Base-by-base conservation (phyloP, 768 basidiomycete species). In the Suillus sp. region DNA sequence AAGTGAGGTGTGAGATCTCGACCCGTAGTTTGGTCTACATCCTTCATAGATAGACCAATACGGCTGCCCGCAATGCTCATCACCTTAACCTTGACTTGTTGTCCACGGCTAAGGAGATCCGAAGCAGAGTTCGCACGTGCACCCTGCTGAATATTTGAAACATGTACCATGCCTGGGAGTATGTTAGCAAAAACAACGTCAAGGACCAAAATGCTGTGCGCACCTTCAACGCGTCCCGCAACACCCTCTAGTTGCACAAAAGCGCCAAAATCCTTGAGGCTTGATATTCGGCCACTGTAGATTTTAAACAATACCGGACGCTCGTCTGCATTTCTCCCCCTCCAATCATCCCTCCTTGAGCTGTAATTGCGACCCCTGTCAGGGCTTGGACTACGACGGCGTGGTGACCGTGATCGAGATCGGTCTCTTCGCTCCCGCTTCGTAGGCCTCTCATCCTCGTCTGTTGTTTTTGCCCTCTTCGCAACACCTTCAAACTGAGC, bases 1-100 rank as follows among this genome's bases (percentile, higher is more conserved):
- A 99, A 83, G 74, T 99, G 94, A 3, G 97, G 97, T 0, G 95
- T 93, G 62, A 99, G 84, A 72, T 99, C 97, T 27, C 87, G 88
- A 7, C 96, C 97, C 0, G 89, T 89, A 18, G 73, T 76, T 74
- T 99, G 97, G 74, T 99, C 97, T 37, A 95, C 97, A 72, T 99
- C 97, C 72, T 96, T 96, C 92, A 99, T 98, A 27, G 96, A 99
- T 27, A 99, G 83, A 9, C 92, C 86, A 60, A 95, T 76, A 60
- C 93, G 86, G 65, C 62, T 86, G 5, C 92, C 93, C 2, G 95
- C 92, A 25, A 94, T 83, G 64, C 93, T 95, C 89, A 97, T 92
- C 65, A 98, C 95, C 75, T 99, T 99, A 72, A 99, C 93, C 74
- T 96, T 98, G 65, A 97, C 93, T 16, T 80, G 71, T 71, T 98